A percentile compares a stretch with the other conserved stretches of the same genome.
Conservation (phyloP, 2,329 filamentous ascomycete genomes). For the Fusarium chaquense region DNA sequence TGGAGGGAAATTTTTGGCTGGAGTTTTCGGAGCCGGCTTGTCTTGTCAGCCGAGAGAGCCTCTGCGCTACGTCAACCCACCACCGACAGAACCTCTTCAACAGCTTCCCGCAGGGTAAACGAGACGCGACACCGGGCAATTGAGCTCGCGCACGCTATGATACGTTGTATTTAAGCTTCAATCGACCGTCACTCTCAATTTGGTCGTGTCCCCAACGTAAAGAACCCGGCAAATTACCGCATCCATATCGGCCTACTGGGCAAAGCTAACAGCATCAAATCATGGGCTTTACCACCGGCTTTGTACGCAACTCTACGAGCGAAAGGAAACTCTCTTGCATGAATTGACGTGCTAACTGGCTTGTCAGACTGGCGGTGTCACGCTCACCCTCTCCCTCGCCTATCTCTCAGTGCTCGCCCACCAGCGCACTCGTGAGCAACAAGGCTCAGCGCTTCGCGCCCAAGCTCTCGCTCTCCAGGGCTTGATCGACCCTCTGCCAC, state of each 20-base stretch:
- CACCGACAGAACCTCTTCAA: slow-evolving; percentile 43
- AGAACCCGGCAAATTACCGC: slow-evolving; percentile 48
- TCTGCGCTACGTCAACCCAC: slow-evolving; percentile 49
- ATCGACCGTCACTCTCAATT: slow-evolving; percentile 33
- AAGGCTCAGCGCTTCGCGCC: slow-evolving; percentile 67
- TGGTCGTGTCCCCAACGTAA: slow-evolving; percentile 35
- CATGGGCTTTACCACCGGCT: slow-evolving; percentile 81
- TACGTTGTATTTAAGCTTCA: slow-evolving; percentile 45
- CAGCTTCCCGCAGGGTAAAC: slow-evolving; percentile 29
- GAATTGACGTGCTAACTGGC: slow-evolving; percentile 9
- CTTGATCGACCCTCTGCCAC: slow-evolving; percentile 63
- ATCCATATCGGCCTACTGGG: slow-evolving; percentile 45
- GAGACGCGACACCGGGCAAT: slow-evolving; percentile 41
- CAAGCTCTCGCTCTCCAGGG: slow-evolving; percentile 67
- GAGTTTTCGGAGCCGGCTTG: slow-evolving; percentile 48
- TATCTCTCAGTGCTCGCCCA: slow-evolving; percentile 79
- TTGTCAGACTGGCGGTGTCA: slow-evolving; percentile 77
- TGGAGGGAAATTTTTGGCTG: slow-evolving; percentile 52
- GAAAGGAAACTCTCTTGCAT: background rate
- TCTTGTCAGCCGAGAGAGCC: slow-evolving; percentile 47
- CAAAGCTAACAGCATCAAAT: slow-evolving; percentile 43
- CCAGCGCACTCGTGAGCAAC: slow-evolving; percentile 72
- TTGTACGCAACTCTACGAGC: slow-evolving; percentile 66
- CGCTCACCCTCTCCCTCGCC: slow-evolving; percentile 78
- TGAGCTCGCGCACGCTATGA: slow-evolving; percentile 52